Evolutionary conservation across 2,329 filamentous ascomycete species (phyloP).

Genomic region (Colletotrichum sansevieriae): DNA sequence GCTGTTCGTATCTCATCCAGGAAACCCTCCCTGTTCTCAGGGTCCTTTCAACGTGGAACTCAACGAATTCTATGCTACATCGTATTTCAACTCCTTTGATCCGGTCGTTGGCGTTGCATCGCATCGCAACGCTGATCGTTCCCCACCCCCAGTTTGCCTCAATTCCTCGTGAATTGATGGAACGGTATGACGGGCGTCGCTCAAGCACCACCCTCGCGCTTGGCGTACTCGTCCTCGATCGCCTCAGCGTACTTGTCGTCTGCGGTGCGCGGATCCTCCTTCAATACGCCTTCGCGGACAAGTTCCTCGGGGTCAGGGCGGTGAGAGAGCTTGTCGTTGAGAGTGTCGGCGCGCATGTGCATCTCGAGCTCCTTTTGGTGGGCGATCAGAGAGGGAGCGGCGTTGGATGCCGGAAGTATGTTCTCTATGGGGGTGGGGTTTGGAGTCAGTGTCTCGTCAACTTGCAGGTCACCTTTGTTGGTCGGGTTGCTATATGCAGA

Average conservation of each 20-base stretch:
- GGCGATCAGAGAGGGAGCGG: constrained; percentile 82
- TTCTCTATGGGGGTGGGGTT: constrained; percentile 69
- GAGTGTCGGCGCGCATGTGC: constrained; percentile 86
- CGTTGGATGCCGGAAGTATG: constrained; percentile 84
- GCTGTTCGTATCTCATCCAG: constrained; percentile 28
- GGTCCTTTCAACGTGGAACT: not conserved
- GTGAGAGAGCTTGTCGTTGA: constrained; percentile 88
- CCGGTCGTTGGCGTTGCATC: not conserved
- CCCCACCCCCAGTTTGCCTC: constrained; percentile 7
- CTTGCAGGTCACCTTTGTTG: not conserved
- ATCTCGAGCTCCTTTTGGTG: constrained; percentile 88
- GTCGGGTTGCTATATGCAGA: constrained; percentile 1
- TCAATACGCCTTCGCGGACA: constrained; percentile 83
- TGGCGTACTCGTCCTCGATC: constrained; percentile 74
- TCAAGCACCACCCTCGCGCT: constrained; percentile 72
- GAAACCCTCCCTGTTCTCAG: constrained; percentile 2
- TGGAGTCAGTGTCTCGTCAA: not conserved
- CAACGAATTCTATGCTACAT: not conserved
- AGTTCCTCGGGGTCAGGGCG: constrained; percentile 82
- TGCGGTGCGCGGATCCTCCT: constrained; percentile 72
- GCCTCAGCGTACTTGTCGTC: constrained; percentile 71
- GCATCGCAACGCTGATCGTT: not conserved
- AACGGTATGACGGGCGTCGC: not conserved
- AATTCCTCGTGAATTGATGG: not conserved
- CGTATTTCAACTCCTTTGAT: constrained; percentile 3